phyloP scores from a whole-genome alignment of 805 yeast species.

The Saturnispora hagleri region DNA sequence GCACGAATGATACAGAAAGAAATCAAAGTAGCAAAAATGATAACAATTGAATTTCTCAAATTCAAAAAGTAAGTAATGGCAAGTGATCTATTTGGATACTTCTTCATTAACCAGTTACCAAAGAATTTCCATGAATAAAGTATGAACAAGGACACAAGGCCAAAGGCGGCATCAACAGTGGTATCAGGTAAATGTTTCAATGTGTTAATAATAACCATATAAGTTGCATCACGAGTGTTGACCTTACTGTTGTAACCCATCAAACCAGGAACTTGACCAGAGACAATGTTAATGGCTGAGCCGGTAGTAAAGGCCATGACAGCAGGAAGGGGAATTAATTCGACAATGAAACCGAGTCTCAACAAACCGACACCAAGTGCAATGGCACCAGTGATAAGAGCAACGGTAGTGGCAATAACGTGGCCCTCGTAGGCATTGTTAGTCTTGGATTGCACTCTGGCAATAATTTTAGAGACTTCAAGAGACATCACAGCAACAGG shows the following conservation, averaged over 20 bases:
- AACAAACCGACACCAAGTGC: slow-evolving; percentile 75
- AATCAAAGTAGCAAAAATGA: slow-evolving; percentile 74
- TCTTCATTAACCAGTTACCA: slow-evolving; percentile 51
- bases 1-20: slow-evolving; percentile 64
- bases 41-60: slow-evolving; percentile 72
- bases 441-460: slow-evolving; percentile 43
- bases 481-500: slow-evolving; percentile 95
- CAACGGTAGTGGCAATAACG: slow-evolving; percentile 67
- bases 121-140: slow-evolving; percentile 63
- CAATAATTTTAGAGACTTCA: slow-evolving; percentile 72
- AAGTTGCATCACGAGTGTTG: slow-evolving; percentile 66
- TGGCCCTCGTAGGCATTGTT: slow-evolving; percentile 43
- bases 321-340: slow-evolving; percentile 83
- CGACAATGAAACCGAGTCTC: slow-evolving; percentile 81
- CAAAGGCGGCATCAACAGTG: slow-evolving; percentile 81
- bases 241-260: slow-evolving; percentile 65
- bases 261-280: slow-evolving; percentile 80
- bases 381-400: slow-evolving; percentile 79
- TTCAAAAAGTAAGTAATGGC: slow-evolving; percentile 64
- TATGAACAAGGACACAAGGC: slow-evolving; percentile 64
- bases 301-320: slow-evolving; percentile 95
- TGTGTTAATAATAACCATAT: slow-evolving; percentile 58
- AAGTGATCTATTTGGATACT: slow-evolving; percentile 48
- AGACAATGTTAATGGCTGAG: slow-evolving; percentile 73
- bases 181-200: slow-evolving; percentile 64